A percentile compares a stretch with the other conserved stretches of the same genome.
These are phyloP conservation scores for Fusarium devonianum DNA, from an alignment of 2,329 filamentous ascomycete genomes.

Conservation along the genomic window DNA sequence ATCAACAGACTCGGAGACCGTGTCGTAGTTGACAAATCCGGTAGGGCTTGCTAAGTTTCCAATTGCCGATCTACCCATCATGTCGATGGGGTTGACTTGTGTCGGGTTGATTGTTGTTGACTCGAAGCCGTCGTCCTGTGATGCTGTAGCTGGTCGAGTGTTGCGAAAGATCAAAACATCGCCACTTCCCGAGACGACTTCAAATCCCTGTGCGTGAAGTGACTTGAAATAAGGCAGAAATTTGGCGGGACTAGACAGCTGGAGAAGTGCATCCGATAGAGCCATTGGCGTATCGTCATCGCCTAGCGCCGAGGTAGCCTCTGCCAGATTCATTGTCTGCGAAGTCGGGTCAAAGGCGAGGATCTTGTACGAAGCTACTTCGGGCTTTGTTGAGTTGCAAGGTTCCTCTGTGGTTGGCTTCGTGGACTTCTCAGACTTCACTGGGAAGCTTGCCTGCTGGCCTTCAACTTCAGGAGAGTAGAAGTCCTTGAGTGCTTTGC, in stretches of 20 bases:
- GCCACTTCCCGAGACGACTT: slow-evolving; percentile 68
- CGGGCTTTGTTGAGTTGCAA: slow-evolving; percentile 21
- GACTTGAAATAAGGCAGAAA: slow-evolving; percentile 70
- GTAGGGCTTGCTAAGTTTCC: slow-evolving; percentile 70
- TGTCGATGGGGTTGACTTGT: slow-evolving; percentile 65
- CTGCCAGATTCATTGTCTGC: slow-evolving; percentile 64
- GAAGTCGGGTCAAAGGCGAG: slow-evolving; percentile 69
- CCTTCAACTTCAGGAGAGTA: slow-evolving; percentile 57
- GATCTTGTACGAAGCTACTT: slow-evolving; percentile 61
- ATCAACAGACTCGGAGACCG: slow-evolving; percentile 38
- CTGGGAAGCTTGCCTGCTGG: slow-evolving; percentile 55
- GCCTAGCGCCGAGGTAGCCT: slow-evolving; percentile 64
- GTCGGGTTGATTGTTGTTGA: background rate
- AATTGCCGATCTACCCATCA: slow-evolving; percentile 57
- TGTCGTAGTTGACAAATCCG: slow-evolving; percentile 69
- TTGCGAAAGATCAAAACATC: slow-evolving; percentile 74
- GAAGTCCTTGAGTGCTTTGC: slow-evolving; percentile 41
- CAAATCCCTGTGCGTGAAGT: slow-evolving; percentile 68
- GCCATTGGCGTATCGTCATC: slow-evolving; percentile 59
- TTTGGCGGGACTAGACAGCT: slow-evolving; percentile 67
- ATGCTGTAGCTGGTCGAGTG: slow-evolving; percentile 47
- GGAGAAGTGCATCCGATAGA: slow-evolving; percentile 66
- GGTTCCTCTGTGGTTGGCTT: slow-evolving; percentile 49
- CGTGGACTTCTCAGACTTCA: slow-evolving; percentile 50
- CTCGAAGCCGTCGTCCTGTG: slow-evolving; percentile 1